These are phyloP conservation scores for Psophocarpus tetragonolobus DNA, from an alignment of 306 rosid genomes.

Conservation along the genomic window DNA sequence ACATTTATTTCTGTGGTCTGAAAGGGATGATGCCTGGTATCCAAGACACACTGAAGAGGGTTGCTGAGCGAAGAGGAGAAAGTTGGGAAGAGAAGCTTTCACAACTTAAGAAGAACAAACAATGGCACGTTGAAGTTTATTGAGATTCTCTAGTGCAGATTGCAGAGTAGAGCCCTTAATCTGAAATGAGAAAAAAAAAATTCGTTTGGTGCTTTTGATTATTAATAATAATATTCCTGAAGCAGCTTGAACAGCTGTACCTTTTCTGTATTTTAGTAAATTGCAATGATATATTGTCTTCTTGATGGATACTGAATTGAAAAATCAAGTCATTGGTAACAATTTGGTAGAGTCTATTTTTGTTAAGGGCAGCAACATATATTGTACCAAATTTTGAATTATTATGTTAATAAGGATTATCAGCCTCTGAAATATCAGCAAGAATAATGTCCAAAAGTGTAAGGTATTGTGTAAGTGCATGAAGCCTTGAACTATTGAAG, in stretches of 20 bases:
- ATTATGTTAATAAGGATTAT: background rate
- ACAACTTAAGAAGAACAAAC: constrained; percentile 91
- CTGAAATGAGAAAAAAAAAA: background rate
- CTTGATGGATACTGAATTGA: constrained; percentile 31
- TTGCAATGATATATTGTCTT: constrained; percentile 19
- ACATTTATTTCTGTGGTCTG: constrained; percentile 95
- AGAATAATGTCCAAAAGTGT: background rate
- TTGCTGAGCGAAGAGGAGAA: constrained; percentile 87
- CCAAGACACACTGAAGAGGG: constrained; percentile 89
- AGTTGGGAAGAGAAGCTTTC: constrained; percentile 93
- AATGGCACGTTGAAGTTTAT: constrained; percentile 99
- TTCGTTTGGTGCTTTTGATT: constrained; percentile 28
- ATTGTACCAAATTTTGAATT: background rate
- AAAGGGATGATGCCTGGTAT: constrained; percentile 99
- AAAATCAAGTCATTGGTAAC: constrained; percentile 1
- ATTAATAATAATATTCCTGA: constrained; percentile 36
- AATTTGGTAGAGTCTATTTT: constrained; percentile 9
- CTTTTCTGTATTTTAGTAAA: constrained; percentile 39
- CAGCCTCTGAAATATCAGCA: background rate
- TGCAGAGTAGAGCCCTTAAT: background rate
- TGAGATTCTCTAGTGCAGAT: constrained; percentile 40
- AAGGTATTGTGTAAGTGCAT: background rate
- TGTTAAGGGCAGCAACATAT: background rate
- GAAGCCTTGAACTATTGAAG: background rate
- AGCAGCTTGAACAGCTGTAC: constrained; percentile 32